Base-by-base conservation (phyloP, 305 asterid species). In the Fraxinus velutina region DNA sequence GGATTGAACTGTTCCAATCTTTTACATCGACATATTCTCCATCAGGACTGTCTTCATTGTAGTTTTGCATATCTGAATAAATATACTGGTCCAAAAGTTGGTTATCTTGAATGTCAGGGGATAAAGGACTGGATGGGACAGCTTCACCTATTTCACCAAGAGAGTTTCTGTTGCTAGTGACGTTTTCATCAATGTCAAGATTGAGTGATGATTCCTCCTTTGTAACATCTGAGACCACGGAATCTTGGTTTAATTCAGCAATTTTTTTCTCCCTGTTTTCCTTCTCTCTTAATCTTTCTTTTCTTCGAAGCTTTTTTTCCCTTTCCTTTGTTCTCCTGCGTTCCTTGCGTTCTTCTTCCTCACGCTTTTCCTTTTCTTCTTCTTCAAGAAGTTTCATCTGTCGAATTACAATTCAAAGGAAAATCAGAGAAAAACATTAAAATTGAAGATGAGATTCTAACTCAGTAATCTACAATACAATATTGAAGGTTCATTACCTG, bases 341-440 rank as follows among this genome's bases (percentile, higher is more conserved):
- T 83, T 94, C 99, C 91, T 89, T 92, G 80, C 98, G 97, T 66
- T 88, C 91, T 83, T 90, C 93, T 85, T 90, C 93, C 83, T 90
- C 91, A 22, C 86, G 93, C 68, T 90, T 90, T 82, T 96, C 99
- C 87, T 89, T 96, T 90, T 94, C 99, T 87, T 94, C 99, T 90
- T 96, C 99, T 87, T 96, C 98, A 78, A 96, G 97, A 84, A 96
- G 99, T 87, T 94, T 94, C 91, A 82, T 89, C 99, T 96, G 87
- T 79, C 78, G 73, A 84, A 85, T 75, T 80, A 76, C 79, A 83
- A 82, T 82, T 73, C 68, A 82, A 81, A 64, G 44, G 75, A 75
- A 78, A 74, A 84, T 90, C 79, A 87, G 75, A 75, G 70, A 80
- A 78, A 78, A 6, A 57, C 37, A 75, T 78, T 39, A 76, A 83